Evolutionary conservation across 495 filamentous ascomycete species (phyloP).

Genomic region (Neurospora cerealis): DNA sequence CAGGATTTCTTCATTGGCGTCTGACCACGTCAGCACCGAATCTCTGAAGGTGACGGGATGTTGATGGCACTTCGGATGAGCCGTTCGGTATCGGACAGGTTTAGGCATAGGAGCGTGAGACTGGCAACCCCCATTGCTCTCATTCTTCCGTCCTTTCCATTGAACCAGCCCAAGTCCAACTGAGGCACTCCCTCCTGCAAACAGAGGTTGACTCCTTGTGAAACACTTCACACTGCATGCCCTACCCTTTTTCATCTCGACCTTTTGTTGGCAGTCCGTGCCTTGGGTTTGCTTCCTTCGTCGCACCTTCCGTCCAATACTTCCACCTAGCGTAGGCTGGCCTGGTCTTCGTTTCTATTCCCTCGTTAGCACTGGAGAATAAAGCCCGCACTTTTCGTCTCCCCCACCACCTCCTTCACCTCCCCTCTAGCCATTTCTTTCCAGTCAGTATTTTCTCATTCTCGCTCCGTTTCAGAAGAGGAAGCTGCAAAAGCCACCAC

Average conservation of each 20-base stretch:
- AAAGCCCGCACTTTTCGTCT: neutral
- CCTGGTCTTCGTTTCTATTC: neutral
- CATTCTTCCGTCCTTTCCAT: neutral
- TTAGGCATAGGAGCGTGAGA: neutral
- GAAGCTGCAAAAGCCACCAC: neutral
- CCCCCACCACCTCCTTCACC: neutral
- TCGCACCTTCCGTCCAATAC: neutral
- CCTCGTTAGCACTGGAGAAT: neutral
- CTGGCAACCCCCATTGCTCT: neutral
- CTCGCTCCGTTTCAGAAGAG: neutral
- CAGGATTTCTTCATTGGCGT: neutral
- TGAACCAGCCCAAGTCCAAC: neutral
- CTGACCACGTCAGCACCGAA: neutral
- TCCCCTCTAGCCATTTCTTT: neutral
- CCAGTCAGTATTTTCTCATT: neutral
- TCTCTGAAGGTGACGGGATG: neutral
- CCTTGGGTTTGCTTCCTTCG: neutral
- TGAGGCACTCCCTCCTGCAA: neutral
- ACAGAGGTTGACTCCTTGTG: neutral
- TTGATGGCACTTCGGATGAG: neutral
- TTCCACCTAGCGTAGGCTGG: neutral
- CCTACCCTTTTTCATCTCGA: neutral
- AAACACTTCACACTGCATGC: neutral
- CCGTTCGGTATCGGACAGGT: neutral
- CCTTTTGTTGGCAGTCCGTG: neutral